Evolutionary conservation across 2,329 filamentous ascomycete species (phyloP), one percentile per base, ranked within the genome.

Genomic region (Fonsecaea multimorphosa): DNA sequence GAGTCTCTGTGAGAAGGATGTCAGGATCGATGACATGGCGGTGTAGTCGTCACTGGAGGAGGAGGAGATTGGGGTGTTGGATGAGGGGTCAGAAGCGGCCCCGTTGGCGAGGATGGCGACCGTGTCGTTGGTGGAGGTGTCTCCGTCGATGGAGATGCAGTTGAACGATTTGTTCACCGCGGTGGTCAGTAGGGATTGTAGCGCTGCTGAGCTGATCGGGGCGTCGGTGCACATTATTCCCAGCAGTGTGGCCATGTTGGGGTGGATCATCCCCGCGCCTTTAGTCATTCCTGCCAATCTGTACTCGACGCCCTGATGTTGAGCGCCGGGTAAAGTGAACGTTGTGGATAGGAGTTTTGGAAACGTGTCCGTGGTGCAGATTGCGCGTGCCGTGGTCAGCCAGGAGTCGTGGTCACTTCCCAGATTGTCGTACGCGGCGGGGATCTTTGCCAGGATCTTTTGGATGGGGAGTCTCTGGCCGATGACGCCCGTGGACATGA

Each of bases 401-500:
- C 94, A 99, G 79, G 95, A 87, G 66, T 91, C 86, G 79, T 98
- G 93, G 7, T 89, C 86, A 53, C 84, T 84, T 58, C 90, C 91
- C 27, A 97, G 85, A 65, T 86, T 86, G 66, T 84, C 81, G 75
- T 92, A 87, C 4, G 91, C 93, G 8, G 86, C 84, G 2, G 94
- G 92, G 62, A 99, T 92, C 65, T 91, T 90, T 75, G 87, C 83
- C 55, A 94, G 81, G 75, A 99, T 99, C 79, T 96, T 97, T 71
- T 91, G 83, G 73, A 98, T 96, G 9, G 95, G 95, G 27, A 99
- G 85, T 68, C 91, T 88, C 79, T 98, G 94, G 8, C 95, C 95
- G 76, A 99, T 99, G 52, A 99, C 95, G 61, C 95, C 95, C 1
- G 95, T 99, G 77, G 93, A 97, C 95, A 99, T 98, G 68, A 98